A percentile compares a stretch with the other conserved stretches of the same genome.
Evolutionary conservation across 1,284 basidiomycete species (phyloP).

Genomic region (Marasmius fiardii): DNA sequence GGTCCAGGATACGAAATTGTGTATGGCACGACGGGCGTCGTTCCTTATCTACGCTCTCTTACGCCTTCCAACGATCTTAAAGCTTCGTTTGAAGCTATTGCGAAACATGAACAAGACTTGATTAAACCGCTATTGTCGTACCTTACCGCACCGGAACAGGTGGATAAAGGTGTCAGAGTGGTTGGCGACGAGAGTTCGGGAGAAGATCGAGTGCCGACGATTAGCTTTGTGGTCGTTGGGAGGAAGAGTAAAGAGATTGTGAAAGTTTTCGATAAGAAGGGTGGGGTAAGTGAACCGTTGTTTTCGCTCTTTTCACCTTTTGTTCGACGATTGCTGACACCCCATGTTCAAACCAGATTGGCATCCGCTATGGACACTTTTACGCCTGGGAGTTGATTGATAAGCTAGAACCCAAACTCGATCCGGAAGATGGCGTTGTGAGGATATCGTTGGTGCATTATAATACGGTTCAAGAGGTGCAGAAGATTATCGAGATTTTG

Average conservation of each 20-base stretch:
- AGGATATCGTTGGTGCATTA: slow-evolving; percentile 81
- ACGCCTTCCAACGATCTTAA: slow-evolving; percentile 42
- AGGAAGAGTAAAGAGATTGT: slow-evolving; percentile 62
- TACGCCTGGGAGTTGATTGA: slow-evolving; percentile 70
- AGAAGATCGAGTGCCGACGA: slow-evolving; percentile 58
- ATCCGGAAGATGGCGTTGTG: slow-evolving; percentile 64
- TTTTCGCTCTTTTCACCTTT: not conserved
- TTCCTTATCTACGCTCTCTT: slow-evolving; percentile 60
- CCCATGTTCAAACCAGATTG: slow-evolving; percentile 1
- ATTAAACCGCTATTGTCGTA: slow-evolving; percentile 32
- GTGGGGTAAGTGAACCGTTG: slow-evolving; percentile 45
- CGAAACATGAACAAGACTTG: slow-evolving; percentile 39
- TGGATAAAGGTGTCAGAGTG: slow-evolving; percentile 57
- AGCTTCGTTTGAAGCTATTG: slow-evolving; percentile 46
- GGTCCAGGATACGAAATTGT: slow-evolving; percentile 49
- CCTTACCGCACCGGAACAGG: slow-evolving; percentile 34
- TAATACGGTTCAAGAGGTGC: slow-evolving; percentile 70
- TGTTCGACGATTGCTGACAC: not conserved
- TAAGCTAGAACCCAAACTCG: slow-evolving; percentile 49
- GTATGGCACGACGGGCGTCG: slow-evolving; percentile 1
- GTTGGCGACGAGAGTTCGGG: slow-evolving; percentile 55
- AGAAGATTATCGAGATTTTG: slow-evolving; percentile 51
- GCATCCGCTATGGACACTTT: slow-evolving; percentile 60
- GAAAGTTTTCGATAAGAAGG: slow-evolving; percentile 54
- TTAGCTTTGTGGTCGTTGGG: slow-evolving; percentile 69